Evolutionary conservation across 306 rosid genomes (phyloP).

Genomic region (Vicia sativa): DNA sequence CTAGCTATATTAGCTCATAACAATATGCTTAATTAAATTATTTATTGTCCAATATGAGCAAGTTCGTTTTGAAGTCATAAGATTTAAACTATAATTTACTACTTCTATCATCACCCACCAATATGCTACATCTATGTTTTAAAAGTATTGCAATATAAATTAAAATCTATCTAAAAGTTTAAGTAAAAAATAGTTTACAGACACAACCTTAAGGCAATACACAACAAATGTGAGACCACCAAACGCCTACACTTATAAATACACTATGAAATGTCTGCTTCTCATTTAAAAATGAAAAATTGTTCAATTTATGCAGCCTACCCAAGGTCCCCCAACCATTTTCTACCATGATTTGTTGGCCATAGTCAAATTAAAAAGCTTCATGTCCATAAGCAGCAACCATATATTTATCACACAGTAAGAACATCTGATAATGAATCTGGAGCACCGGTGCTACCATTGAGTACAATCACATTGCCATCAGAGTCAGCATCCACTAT

Average conservation of each 20-base stretch:
- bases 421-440: conserved; percentile 63
- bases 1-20: too few species aligned
- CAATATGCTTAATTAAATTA: not conserved
- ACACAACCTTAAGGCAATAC: not conserved
- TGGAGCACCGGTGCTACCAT: conserved; percentile 70
- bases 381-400: conserved; percentile 35
- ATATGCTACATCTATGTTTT: not conserved
- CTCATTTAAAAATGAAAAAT: conserved; percentile 25
- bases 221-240: not conserved
- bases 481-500: conserved; percentile 92
- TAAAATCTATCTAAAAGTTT: not conserved
- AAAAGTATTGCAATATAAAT: not conserved
- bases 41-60: not conserved
- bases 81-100: not conserved
- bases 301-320: conserved; percentile 11
- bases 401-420: conserved; percentile 44
- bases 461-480: conserved; percentile 88
- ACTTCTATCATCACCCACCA: not conserved
- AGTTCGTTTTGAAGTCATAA: not conserved
- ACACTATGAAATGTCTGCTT: not conserved
- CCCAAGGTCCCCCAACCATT: conserved; percentile 5
- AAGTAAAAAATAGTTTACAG: not conserved
- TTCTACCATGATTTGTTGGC: conserved; percentile 20
- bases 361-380: conserved; percentile 35
- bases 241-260: not conserved